Conservation (phyloP, 306 rosid species). For the Lablab purpureus region DNA sequence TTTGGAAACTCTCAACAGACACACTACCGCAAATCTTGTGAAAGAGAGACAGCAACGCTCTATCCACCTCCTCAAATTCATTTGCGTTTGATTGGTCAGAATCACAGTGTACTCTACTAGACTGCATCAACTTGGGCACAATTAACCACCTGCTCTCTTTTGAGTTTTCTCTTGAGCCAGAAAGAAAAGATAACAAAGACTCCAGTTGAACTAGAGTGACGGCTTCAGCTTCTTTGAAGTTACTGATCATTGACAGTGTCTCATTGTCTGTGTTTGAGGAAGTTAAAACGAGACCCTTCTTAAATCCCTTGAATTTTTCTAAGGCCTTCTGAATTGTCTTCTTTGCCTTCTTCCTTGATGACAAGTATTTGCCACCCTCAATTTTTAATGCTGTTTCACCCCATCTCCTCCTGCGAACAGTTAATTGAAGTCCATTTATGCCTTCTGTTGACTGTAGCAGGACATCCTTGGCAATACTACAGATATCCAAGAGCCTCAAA, state of each 20-base stretch:
- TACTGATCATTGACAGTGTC: constrained; percentile 25
- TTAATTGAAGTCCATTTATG: constrained; percentile 36
- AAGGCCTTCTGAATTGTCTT: constrained; percentile 48
- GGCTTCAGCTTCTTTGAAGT: constrained; percentile 44
- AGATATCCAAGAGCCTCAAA: constrained; percentile 42
- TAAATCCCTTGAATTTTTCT: constrained; percentile 14
- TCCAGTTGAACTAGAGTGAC: no score
- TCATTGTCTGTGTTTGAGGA: constrained; percentile 24
- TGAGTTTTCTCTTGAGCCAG: no score
- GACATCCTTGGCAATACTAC: constrained; percentile 38
- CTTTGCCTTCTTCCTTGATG: constrained; percentile 44
- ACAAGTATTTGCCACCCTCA: constrained; percentile 43
- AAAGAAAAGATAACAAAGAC: constrained; percentile 18
- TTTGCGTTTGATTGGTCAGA: constrained; percentile 21
- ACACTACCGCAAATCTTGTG: no score
- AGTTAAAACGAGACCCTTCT: constrained; percentile 13
- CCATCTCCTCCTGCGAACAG: constrained; percentile 5
- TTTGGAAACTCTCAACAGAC: no score
- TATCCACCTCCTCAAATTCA: constrained; percentile 41
- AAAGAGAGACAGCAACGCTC: constrained; percentile 30
- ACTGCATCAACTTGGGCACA: no score
- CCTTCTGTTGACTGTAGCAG: constrained; percentile 42
- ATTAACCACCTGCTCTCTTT: no score
- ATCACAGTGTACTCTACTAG: constrained; percentile 40
- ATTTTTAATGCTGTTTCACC: constrained; percentile 4